A percentile compares a stretch with the other conserved stretches of the same genome.
Evolutionary conservation across 805 yeast species (phyloP).

Genomic region (Henningerozyma blattae): DNA sequence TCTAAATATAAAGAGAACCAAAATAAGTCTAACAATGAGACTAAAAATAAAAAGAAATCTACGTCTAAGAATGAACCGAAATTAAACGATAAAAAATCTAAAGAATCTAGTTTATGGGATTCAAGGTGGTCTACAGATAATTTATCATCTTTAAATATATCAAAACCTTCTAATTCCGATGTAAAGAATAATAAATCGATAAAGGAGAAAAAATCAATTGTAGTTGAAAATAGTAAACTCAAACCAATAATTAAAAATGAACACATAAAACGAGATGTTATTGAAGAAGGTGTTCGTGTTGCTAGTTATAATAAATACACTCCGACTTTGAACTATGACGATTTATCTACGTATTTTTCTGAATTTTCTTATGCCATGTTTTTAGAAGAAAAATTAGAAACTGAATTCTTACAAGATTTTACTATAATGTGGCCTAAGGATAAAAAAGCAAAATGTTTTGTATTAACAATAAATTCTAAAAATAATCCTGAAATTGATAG

Average conservation of each 20-base stretch:
- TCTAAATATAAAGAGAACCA: too few relatives aligned
- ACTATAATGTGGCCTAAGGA: constrained; percentile 42
- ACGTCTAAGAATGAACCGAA: too few relatives aligned
- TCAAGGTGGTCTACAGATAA: too few relatives aligned
- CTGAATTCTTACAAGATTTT: constrained; percentile 35
- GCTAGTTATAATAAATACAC: constrained; percentile 25
- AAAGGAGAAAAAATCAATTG: not conserved
- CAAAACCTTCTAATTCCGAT: too few relatives aligned
- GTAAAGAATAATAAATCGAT: not conserved
- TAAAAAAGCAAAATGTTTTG: constrained; percentile 26
- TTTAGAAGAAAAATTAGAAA: constrained; percentile 45
- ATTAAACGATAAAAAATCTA: too few relatives aligned
- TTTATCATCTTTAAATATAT: too few relatives aligned
- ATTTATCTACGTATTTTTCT: constrained; percentile 39
- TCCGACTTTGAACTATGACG: constrained; percentile 37
- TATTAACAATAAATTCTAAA: constrained; percentile 12
- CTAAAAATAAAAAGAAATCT: too few relatives aligned
- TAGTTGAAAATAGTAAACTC: not conserved
- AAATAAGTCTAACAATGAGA: too few relatives aligned
- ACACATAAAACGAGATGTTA: not conserved
- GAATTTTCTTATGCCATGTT: constrained; percentile 52
- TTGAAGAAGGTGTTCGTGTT: constrained; percentile 24
- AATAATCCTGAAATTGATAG: constrained; percentile 32
- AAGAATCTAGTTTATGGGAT: too few relatives aligned
- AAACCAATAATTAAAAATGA: not conserved